Base-by-base conservation (phyloP, 169 alveolate genomes). In the Theileria equi region DNA sequence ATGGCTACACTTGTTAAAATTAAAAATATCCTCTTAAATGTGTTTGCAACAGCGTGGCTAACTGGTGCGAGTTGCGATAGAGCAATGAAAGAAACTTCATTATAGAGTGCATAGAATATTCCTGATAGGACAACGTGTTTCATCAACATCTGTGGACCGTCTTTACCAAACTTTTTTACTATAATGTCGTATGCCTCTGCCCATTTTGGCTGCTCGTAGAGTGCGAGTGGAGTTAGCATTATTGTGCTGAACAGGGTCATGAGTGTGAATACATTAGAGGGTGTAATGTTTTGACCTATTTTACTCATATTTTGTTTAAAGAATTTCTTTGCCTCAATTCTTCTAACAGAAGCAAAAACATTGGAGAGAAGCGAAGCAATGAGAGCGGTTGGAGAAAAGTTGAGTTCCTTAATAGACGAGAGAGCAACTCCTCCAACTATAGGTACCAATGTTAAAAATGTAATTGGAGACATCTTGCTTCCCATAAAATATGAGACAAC, bases 1-100 rank as follows among this genome's bases (percentile, higher is more conserved):
- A 88, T 53, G 58, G 81, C 55, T 36, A 81, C 73, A 52, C 86
- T 66, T 1, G 85, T 55, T 35, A 79, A 40, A 58, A 80, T 80
- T 49, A 74, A 63, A 60, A 83, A 78, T 13, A 84, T 67, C 57
- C 88, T 80, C 68, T 84, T 84, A 60, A 88, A 61, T 28, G 93
- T 72, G 59, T 82, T 88, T 29, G 92, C 93, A 31, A 88, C 92
- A 26, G 92, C 91, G 53, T 84, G 89, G 36, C 79, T 66, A 35
- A 88, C 83, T n/a, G 90, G 92, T 19, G 81, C 58, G 36, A 88
- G 78, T 52, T 70, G 72, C 50, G 86, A 65, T 58, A 84, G 59
- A 10, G 90, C 69, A n/a, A 67, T 34, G 79, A 80, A 88, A 44
- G 90, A 81, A 54, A 81, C 79, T 36, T 68, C 78, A 67, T 74